Conservation (phyloP, 257 asterid species). For the Rhazya stricta region DNA sequence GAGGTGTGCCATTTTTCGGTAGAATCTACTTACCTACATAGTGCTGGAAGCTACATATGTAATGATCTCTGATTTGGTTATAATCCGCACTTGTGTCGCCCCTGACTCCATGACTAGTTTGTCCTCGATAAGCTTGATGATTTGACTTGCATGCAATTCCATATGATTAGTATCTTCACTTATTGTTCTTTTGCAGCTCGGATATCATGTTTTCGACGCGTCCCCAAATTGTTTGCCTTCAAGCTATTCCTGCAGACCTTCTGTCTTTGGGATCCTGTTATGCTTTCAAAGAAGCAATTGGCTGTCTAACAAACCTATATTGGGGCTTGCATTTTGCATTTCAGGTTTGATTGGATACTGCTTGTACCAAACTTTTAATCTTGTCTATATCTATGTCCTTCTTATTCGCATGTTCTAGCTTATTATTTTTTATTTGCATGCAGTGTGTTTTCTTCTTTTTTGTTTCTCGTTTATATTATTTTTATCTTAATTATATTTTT, state of each 20-base stretch:
- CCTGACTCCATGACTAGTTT: too few species aligned
- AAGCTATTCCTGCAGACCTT: conserved; percentile 67
- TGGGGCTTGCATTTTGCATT: conserved; percentile 97
- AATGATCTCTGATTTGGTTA: too few species aligned
- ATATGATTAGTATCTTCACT: conserved; percentile 23
- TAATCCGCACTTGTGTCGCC: too few species aligned
- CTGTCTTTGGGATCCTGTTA: conserved; percentile 97
- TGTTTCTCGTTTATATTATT: too few species aligned
- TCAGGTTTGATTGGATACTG: conserved; percentile 46
- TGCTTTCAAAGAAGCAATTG: conserved; percentile 94
- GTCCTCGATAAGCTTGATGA: too few species aligned
- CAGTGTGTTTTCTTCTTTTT: background rate
- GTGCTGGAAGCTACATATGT: too few species aligned
- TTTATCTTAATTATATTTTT: background rate
- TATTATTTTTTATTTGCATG: background rate
- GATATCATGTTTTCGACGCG: too few species aligned
- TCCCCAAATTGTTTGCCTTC: too few species aligned
- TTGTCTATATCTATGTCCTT: background rate
- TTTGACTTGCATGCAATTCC: too few species aligned
- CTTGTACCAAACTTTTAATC: background rate
- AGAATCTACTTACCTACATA: background rate
- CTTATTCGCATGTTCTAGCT: background rate
- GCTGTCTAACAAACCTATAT: conserved; percentile 89
- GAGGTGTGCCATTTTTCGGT: background rate
- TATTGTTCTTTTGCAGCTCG: conserved; percentile 52